A percentile compares a stretch with the other conserved stretches of the same genome.
Conservation (phyloP, 768 basidiomycete genomes). For the Boletus eberwhitei region DNA sequence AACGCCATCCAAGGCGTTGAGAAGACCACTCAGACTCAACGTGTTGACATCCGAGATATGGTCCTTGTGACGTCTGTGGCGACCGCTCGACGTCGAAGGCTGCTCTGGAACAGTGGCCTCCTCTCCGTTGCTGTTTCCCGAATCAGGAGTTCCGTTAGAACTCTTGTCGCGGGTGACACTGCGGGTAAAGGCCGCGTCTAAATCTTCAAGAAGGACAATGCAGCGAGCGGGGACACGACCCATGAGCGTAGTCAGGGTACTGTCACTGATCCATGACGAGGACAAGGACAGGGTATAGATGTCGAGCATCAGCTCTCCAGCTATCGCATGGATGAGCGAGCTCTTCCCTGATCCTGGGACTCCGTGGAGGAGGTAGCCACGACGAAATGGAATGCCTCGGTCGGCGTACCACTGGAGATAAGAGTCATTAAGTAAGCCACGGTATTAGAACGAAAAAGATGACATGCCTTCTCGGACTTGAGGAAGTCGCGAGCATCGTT, state of each 20-base stretch:
- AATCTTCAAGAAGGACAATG: conserved; percentile 86
- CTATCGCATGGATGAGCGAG: conserved; percentile 82
- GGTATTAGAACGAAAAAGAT: not conserved
- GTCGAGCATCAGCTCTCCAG: conserved; percentile 85
- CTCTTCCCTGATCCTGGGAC: conserved; percentile 86
- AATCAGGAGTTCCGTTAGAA: conserved; percentile 43
- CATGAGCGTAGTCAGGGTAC: conserved; percentile 82
- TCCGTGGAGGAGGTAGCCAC: conserved; percentile 82
- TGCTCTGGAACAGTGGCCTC: conserved; percentile 31
- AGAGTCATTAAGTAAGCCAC: not conserved
- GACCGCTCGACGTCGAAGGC: conserved; percentile 34
- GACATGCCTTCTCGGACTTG: conserved; percentile 69
- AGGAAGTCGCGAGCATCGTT: conserved; percentile 82
- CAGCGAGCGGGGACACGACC: conserved; percentile 81
- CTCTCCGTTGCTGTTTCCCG: conserved; percentile 30
- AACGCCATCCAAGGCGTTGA: conserved; percentile 85
- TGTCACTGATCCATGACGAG: conserved; percentile 85
- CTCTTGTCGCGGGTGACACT: conserved; percentile 64
- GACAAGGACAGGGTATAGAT: conserved; percentile 89
- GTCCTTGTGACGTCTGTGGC: conserved; percentile 48
- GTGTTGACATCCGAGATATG: conserved; percentile 77
- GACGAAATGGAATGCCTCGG: conserved; percentile 87
- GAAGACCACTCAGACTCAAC: conserved; percentile 71
- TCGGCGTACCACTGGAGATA: conserved; percentile 79
- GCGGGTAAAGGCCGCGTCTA: conserved; percentile 85